Evolutionary conservation across 345 rosid genomes (phyloP).

Genomic region (Balakata baccata): DNA sequence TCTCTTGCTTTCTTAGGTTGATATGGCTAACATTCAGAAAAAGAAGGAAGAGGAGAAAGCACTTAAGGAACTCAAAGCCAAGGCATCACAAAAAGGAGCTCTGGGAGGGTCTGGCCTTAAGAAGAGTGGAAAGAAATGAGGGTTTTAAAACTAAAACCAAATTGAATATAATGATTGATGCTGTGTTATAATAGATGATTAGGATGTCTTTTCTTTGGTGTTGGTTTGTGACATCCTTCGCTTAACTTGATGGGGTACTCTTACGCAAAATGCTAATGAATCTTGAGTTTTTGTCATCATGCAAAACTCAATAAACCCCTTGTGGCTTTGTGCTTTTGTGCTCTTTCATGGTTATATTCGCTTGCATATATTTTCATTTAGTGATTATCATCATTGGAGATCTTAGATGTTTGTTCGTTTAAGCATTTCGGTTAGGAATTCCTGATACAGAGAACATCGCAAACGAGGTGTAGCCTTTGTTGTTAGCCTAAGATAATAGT

Average conservation of each 20-base stretch:
- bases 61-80: constrained; percentile 75
- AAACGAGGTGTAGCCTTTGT: too few species aligned
- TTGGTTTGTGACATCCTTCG: neutral
- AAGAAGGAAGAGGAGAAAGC: constrained; percentile 88
- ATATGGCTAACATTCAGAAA: constrained; percentile 61
- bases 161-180: neutral
- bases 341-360: neutral
- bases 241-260: neutral
- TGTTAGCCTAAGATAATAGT: too few species aligned
- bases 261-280: neutral
- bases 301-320: constrained; percentile 1
- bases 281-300: neutral
- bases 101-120: constrained; percentile 89
- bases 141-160: constrained; percentile 4
- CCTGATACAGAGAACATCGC: too few species aligned
- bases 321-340: neutral
- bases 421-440: too few species aligned
- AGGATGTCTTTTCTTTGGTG: constrained; percentile 1
- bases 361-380: neutral
- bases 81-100: constrained; percentile 65
- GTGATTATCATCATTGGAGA: neutral
- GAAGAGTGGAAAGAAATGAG: constrained; percentile 93
- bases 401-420: neutral
- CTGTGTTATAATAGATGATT: constrained; percentile 2
- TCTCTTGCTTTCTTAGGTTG: constrained; percentile 33